phyloP scores from a whole-genome alignment of 306 rosid genomes.

The Ammopiptanthus mongolicus region DNA sequence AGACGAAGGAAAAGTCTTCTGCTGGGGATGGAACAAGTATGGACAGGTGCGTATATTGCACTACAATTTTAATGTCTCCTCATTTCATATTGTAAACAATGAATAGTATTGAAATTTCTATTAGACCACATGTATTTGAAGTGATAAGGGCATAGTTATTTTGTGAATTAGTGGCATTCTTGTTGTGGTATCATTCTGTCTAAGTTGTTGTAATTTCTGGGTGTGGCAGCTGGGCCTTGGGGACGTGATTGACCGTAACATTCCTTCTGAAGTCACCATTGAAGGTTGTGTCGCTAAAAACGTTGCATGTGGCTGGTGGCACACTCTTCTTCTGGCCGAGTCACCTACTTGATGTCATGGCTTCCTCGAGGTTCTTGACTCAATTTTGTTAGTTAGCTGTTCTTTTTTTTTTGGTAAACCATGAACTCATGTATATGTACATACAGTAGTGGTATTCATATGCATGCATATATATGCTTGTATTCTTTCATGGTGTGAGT shows the following conservation, averaged over 20 bases:
- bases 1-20: constrained; percentile 75
- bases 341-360: constrained; percentile 49
- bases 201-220: constrained; percentile 18
- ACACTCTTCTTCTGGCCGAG: constrained; percentile 80
- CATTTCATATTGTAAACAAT: not conserved
- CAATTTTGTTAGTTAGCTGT: constrained; percentile 88
- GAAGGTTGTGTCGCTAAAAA: constrained; percentile 62
- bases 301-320: constrained; percentile 99
- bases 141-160: not conserved
- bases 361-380: constrained; percentile 23
- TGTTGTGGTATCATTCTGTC: not conserved
- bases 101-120: not conserved
- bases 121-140: not conserved
- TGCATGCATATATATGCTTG: constrained; percentile 25
- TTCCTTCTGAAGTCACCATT: constrained; percentile 67
- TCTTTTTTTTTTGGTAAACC: constrained; percentile 28
- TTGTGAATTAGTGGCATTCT: not conserved
- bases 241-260: constrained; percentile 84
- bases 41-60: constrained; percentile 69
- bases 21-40: constrained; percentile 99
- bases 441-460: constrained; percentile 39
- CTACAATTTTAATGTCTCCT: constrained; percentile 1
- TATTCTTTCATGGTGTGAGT: constrained; percentile 45
- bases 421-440: constrained; percentile 44
- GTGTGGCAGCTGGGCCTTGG: constrained; percentile 89